These are phyloP conservation scores for Porcisia hertigi DNA, from an alignment of 208 protist genomes.

Conservation along the genomic window DNA sequence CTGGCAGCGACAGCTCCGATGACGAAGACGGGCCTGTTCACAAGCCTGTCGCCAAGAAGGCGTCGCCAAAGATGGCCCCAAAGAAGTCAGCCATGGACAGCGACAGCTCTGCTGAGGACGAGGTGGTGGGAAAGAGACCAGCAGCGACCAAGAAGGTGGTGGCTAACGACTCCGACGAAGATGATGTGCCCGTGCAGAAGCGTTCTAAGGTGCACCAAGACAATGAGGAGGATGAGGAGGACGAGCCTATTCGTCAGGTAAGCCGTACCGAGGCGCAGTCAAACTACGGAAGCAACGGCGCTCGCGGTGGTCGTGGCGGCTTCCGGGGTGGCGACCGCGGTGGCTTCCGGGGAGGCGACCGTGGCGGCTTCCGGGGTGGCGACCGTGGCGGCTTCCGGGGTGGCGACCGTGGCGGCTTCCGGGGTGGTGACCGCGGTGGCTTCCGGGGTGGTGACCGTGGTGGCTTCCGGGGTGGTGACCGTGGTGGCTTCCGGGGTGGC, in stretches of 20 bases:
- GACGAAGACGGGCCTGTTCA: slow-evolving; percentile 67
- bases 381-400: slow-evolving; percentile 34
- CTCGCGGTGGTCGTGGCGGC: slow-evolving; percentile 34
- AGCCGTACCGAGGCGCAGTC: slow-evolving; percentile 41
- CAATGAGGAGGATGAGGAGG: slow-evolving; percentile 28
- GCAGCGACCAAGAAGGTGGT: slow-evolving; percentile 12
- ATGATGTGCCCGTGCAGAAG: slow-evolving; percentile 24
- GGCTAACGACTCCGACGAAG: slow-evolving; percentile 19
- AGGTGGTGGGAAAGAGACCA: slow-evolving; percentile 29
- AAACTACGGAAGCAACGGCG: slow-evolving; percentile 33
- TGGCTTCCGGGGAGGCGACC: slow-evolving; percentile 36
- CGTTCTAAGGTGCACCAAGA: slow-evolving; percentile 4
- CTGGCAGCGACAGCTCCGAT: slow-evolving; percentile 28
- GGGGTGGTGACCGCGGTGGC: slow-evolving; percentile 35
- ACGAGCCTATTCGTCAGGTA: slow-evolving; percentile 44
- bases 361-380: slow-evolving; percentile 34
- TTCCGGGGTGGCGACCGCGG: slow-evolving; percentile 31
- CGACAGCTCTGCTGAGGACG: slow-evolving; percentile 43
- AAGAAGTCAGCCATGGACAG: slow-evolving; percentile 41
- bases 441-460: slow-evolving; percentile 46
- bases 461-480: slow-evolving; percentile 44
- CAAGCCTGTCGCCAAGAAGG: slow-evolving; percentile 39
- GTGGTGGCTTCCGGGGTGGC: slow-evolving; percentile 42
- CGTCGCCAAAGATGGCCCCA: slow-evolving; percentile 27
- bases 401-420: slow-evolving; percentile 36